These are phyloP conservation scores for Rhodotorula mucilaginosa DNA, from an alignment of 1,284 basidiomycete genomes.

Conservation along the genomic window DNA sequence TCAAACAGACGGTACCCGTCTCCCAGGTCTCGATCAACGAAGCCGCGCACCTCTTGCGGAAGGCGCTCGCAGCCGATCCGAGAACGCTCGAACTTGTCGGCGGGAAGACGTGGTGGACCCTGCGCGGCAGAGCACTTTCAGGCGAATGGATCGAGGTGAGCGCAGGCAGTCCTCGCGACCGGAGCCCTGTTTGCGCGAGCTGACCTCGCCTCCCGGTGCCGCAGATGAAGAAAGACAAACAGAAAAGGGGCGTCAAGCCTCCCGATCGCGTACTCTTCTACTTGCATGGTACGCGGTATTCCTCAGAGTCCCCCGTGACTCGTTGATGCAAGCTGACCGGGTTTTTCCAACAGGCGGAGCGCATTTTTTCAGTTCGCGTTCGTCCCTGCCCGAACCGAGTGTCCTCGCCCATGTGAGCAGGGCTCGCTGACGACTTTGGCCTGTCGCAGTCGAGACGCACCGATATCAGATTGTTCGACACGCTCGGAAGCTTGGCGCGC, in stretches of 20 bases:
- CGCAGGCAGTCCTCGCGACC: too few relatives aligned
- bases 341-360: slow-evolving; percentile 46
- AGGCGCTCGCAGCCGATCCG: slow-evolving; percentile 48
- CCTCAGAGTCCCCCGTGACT: not conserved
- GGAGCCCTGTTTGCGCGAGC: not conserved
- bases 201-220: not conserved
- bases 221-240: slow-evolving; percentile 52
- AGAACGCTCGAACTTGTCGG: slow-evolving; percentile 47
- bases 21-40: slow-evolving; percentile 46
- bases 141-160: slow-evolving; percentile 47
- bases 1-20: slow-evolving; percentile 47
- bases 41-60: slow-evolving; percentile 48
- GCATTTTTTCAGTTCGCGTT: slow-evolving; percentile 49
- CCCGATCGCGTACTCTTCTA: slow-evolving; percentile 23
- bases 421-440: not conserved
- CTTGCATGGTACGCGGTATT: slow-evolving; percentile 20
- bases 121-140: slow-evolving; percentile 42
- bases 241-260: slow-evolving; percentile 40
- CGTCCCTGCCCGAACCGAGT: slow-evolving; percentile 7
- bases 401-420: too few relatives aligned
- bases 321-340: not conserved
- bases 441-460: slow-evolving; percentile 48
- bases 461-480: slow-evolving; percentile 49
- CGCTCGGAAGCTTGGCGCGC: slow-evolving; percentile 51
- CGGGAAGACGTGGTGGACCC: slow-evolving; percentile 42